Evolutionary conservation across 805 yeast genomes (phyloP).

Genomic region (Barnettozyma vustinii): DNA sequence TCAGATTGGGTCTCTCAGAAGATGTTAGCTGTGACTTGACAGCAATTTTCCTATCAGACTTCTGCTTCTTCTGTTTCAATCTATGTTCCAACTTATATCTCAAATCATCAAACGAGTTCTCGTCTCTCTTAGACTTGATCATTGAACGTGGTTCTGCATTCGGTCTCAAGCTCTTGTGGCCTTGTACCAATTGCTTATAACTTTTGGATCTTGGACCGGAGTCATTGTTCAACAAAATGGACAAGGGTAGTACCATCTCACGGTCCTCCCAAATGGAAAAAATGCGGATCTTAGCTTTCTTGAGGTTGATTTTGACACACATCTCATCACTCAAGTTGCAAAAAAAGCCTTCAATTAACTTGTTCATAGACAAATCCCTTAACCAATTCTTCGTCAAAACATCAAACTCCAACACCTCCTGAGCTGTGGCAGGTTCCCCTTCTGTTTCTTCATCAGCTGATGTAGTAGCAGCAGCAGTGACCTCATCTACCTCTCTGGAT

Average conservation of each 20-base stretch:
- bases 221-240: conserved; percentile 6
- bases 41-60: conserved; percentile 11
- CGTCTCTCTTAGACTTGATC: not conserved
- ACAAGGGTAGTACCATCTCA: conserved; percentile 10
- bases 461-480: conserved; percentile 3
- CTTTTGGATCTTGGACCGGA: conserved; percentile 15
- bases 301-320: conserved; percentile 35
- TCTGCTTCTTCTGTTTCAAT: conserved; percentile 15
- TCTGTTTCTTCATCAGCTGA: not conserved
- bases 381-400: conserved; percentile 38
- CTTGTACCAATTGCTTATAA: conserved; percentile 10
- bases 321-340: conserved; percentile 33
- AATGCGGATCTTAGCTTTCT: conserved; percentile 25
- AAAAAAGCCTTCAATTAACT: conserved; percentile 36
- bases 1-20: not conserved
- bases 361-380: conserved; percentile 26
- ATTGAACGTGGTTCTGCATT: not conserved
- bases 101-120: conserved; percentile 11
- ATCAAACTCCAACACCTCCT: conserved; percentile 28
- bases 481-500: conserved; percentile 8
- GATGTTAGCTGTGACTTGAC: conserved; percentile 1
- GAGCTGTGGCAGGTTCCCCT: not conserved
- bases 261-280: conserved; percentile 23
- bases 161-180: not conserved
- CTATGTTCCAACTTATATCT: conserved; percentile 14